A percentile compares a stretch with the other conserved stretches of the same genome.
Conservation (phyloP, 108 stramenopile genomes). For the Conticribra weissflogii region DNA sequence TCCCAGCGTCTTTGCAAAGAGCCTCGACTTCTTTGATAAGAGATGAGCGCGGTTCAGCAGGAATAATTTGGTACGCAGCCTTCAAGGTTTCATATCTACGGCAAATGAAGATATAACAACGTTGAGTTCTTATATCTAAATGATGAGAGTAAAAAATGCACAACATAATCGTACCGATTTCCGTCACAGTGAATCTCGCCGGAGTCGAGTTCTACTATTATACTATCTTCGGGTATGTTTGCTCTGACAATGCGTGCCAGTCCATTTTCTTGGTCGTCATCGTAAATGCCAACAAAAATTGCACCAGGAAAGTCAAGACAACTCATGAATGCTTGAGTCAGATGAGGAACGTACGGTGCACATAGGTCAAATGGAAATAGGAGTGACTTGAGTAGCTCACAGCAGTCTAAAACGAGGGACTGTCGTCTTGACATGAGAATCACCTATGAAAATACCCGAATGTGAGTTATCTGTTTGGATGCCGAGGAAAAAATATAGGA, state of each 20-base stretch:
- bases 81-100: conserved; percentile 63
- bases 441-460: conserved; percentile 32
- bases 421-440: conserved; percentile 82
- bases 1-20: conserved; percentile 77
- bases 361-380: conserved; percentile 87
- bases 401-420: conserved; percentile 80
- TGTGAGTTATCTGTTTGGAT: neutral
- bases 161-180: conserved; percentile 57
- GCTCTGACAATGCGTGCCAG: conserved; percentile 67
- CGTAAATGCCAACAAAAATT: conserved; percentile 87
- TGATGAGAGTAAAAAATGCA: neutral
- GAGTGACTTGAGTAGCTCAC: conserved; percentile 79
- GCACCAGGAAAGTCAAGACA: conserved; percentile 87
- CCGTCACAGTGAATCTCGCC: conserved; percentile 79
- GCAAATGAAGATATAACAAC: conserved; percentile 3
- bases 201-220: conserved; percentile 79
- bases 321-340: conserved; percentile 85
- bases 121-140: conserved; percentile 1
- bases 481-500: too few relatives aligned
- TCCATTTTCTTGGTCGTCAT: conserved; percentile 65
- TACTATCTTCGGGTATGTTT: conserved; percentile 81
- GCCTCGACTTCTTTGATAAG: conserved; percentile 84
- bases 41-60: conserved; percentile 60
- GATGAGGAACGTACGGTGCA: conserved; percentile 85
- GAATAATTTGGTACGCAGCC: conserved; percentile 76